These are phyloP conservation scores for Cucurbita moschata DNA, from an alignment of 306 rosid genomes.

Conservation along the genomic window DNA sequence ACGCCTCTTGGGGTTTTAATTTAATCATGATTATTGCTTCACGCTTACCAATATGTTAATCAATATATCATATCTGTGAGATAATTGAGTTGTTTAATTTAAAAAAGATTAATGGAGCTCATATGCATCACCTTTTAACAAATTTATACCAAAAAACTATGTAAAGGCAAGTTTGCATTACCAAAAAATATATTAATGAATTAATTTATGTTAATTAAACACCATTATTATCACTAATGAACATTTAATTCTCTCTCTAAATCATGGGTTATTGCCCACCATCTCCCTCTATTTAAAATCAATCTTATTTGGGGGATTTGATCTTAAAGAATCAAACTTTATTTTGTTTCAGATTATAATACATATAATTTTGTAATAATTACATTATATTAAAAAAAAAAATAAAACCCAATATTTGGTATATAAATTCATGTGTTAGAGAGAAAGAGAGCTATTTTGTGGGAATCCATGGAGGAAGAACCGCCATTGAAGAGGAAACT, in stretches of 20 bases:
- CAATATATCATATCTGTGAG: neutral
- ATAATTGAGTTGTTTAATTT: neutral
- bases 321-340: conserved; percentile 1
- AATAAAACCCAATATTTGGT: neutral
- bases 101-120: neutral
- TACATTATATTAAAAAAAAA: too few relatives aligned
- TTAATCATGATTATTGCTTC: neutral
- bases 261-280: neutral
- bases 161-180: neutral
- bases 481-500: neutral
- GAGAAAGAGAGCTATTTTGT: neutral
- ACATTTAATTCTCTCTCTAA: neutral
- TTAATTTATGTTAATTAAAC: neutral
- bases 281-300: neutral
- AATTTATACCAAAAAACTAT: neutral
- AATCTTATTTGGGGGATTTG: neutral
- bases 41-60: neutral
- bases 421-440: neutral
- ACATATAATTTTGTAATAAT: neutral
- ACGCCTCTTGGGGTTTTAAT: neutral
- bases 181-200: neutral
- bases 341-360: neutral
- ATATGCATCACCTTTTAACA: neutral
- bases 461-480: neutral
- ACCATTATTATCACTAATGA: neutral